Evolutionary conservation across 352 stramenopile species (phyloP).

Genomic region (Albugo candida): DNA sequence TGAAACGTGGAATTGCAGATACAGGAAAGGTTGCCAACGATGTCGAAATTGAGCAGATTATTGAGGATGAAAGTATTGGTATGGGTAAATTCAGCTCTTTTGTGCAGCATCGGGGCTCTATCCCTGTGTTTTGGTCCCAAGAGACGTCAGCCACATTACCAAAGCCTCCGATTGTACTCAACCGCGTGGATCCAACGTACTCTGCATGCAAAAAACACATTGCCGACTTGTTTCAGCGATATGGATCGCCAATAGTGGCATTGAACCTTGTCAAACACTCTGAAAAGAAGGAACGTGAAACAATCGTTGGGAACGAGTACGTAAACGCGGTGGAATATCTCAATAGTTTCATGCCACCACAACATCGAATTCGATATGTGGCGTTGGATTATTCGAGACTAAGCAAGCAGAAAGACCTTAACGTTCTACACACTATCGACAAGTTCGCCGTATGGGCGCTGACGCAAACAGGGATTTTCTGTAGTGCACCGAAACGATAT

Average conservation of each 20-base stretch:
- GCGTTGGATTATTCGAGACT: constrained; percentile 91
- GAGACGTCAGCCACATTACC: constrained; percentile 94
- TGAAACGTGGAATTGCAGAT: constrained; percentile 94
- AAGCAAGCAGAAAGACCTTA: constrained; percentile 87
- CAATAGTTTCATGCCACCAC: constrained; percentile 84
- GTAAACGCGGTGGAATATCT: constrained; percentile 95
- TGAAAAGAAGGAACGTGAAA: constrained; percentile 93
- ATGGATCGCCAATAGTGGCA: constrained; percentile 92
- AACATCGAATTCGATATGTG: constrained; percentile 93
- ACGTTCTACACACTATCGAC: constrained; percentile 86
- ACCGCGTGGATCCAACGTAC: constrained; percentile 94
- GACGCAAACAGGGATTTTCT: constrained; percentile 96
- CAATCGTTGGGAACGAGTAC: constrained; percentile 95
- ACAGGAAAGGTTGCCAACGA: constrained; percentile 99
- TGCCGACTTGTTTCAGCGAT: constrained; percentile 88
- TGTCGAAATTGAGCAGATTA: constrained; percentile 97
- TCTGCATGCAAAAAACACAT: constrained; percentile 87
- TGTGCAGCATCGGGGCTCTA: constrained; percentile 96
- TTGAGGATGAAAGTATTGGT: constrained; percentile 77
- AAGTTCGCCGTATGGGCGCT: constrained; percentile 91
- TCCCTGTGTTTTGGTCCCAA: constrained; percentile 99
- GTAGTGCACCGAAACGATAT: constrained; percentile 64
- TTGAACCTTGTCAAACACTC: constrained; percentile 97
- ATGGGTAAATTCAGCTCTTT: constrained; percentile 90
- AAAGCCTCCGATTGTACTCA: constrained; percentile 95